Evolutionary conservation across 345 rosid species (phyloP).

Genomic region (Bruguiera gymnorhiza): DNA sequence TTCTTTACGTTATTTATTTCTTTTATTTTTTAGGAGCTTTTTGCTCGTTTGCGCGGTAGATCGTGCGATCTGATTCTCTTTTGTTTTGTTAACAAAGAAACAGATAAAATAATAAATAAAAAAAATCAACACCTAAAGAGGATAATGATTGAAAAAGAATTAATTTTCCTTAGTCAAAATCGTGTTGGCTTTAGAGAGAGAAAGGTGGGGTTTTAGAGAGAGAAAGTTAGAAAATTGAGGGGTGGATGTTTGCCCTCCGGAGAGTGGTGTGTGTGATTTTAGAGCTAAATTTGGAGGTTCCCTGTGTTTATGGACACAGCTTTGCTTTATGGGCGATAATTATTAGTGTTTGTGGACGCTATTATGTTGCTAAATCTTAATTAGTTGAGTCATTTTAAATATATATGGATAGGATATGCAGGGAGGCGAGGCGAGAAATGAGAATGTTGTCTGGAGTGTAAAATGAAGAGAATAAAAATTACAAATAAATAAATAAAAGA

Average conservation of each 20-base stretch:
- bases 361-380: not conserved
- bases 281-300: constrained; percentile 18
- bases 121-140: not conserved
- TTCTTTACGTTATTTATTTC: not conserved
- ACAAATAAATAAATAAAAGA: too few relatives aligned
- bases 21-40: not conserved
- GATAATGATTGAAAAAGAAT: not conserved
- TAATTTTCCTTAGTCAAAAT: constrained; percentile 34
- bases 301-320: constrained; percentile 17
- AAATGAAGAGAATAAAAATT: too few relatives aligned
- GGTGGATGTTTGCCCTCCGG: constrained; percentile 1
- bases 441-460: too few relatives aligned
- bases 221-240: not conserved
- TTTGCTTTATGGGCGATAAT: not conserved
- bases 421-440: too few relatives aligned
- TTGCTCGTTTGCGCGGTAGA: constrained; percentile 20
- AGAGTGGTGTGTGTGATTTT: not conserved
- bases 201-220: constrained; percentile 5
- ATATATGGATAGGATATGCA: too few relatives aligned
- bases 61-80: constrained; percentile 23
- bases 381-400: too few relatives aligned
- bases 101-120: not conserved
- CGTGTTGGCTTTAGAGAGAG: constrained; percentile 31
- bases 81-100: constrained; percentile 1
- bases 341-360: not conserved